phyloP scores from a whole-genome alignment of 768 basidiomycete genomes.

The Paxillus rubicundulus region DNA sequence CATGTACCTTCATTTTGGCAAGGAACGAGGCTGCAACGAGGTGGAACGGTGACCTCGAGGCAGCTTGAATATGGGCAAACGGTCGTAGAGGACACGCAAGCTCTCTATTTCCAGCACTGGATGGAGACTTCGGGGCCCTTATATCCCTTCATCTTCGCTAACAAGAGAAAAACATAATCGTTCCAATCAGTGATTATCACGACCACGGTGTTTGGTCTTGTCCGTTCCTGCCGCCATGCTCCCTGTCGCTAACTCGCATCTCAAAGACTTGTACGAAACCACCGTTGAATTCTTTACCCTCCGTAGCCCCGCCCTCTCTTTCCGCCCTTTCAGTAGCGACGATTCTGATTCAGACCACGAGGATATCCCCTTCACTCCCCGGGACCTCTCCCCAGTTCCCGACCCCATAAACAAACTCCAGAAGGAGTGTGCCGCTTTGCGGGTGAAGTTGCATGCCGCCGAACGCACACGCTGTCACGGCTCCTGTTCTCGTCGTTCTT shows the following conservation, averaged over 20 bases:
- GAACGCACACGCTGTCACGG: slow-evolving; percentile 33
- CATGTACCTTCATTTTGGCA: slow-evolving; percentile 1
- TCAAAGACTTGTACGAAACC: slow-evolving; percentile 48
- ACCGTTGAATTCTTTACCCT: slow-evolving; percentile 60
- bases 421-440: slow-evolving; percentile 44
- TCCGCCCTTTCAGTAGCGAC: slow-evolving; percentile 24
- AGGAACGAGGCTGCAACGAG: slow-evolving; percentile 17
- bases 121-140: slow-evolving; percentile 2
- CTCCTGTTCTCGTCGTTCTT: slow-evolving; percentile 30
- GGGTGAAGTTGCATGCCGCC: slow-evolving; percentile 40
- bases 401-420: slow-evolving; percentile 39
- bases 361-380: slow-evolving; percentile 26
- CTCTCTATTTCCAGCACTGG: slow-evolving; percentile 9
- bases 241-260: slow-evolving; percentile 45
- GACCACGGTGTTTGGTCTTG: slow-evolving; percentile 33
- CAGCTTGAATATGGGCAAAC: not conserved
- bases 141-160: slow-evolving; percentile 9
- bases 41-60: slow-evolving; percentile 16
- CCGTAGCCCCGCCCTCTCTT: slow-evolving; percentile 37
- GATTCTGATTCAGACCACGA: slow-evolving; percentile 28
- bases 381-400: slow-evolving; percentile 37
- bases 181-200: slow-evolving; percentile 37
- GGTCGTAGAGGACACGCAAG: slow-evolving; percentile 17
- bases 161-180: slow-evolving; percentile 11
- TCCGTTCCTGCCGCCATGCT: slow-evolving; percentile 41